Percentiles rank a stretch among this genome's conserved stretches.
phyloP scores from a whole-genome alignment of 768 basidiomycete species.

The Fistulinella prunicolor region DNA sequence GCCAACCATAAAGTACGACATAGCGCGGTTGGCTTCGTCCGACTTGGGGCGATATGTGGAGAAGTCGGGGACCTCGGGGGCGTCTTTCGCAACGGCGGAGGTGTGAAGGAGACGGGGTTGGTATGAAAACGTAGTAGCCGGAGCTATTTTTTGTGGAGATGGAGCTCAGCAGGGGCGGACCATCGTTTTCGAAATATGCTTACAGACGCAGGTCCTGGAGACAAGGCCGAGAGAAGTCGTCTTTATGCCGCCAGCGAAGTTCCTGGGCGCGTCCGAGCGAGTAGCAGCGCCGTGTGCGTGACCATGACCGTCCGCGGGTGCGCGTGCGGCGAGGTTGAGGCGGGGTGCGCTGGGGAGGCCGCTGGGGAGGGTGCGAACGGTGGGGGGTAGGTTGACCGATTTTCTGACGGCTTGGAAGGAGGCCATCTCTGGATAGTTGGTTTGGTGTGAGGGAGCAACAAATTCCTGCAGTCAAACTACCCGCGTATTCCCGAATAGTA shows the following conservation, averaged over 20 bases:
- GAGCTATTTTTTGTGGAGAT: constrained; percentile 32
- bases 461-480: constrained; percentile 7
- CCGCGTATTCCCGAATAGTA: constrained; percentile 39
- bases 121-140: constrained; percentile 50
- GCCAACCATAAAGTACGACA: constrained; percentile 90
- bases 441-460: neutral
- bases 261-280: constrained; percentile 61
- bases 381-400: constrained; percentile 78
- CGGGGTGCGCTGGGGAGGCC: constrained; percentile 78
- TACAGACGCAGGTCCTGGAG: constrained; percentile 65
- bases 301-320: constrained; percentile 56
- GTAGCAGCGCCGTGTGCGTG: constrained; percentile 53
- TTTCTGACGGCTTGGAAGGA: constrained; percentile 74
- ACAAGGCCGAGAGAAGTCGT: constrained; percentile 52
- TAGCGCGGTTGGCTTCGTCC: constrained; percentile 62
- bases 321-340: constrained; percentile 70
- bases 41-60: constrained; percentile 73
- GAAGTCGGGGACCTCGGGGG: constrained; percentile 88
- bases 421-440: constrained; percentile 44
- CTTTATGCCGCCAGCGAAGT: constrained; percentile 56
- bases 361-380: constrained; percentile 71
- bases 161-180: constrained; percentile 15
- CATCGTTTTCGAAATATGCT: constrained; percentile 26
- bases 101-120: constrained; percentile 78
- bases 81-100: constrained; percentile 62